Evolutionary conservation across 1,139 yeast genomes (phyloP), one percentile per base, ranked within the genome.

Genomic region (Yamadazyma oceani): DNA sequence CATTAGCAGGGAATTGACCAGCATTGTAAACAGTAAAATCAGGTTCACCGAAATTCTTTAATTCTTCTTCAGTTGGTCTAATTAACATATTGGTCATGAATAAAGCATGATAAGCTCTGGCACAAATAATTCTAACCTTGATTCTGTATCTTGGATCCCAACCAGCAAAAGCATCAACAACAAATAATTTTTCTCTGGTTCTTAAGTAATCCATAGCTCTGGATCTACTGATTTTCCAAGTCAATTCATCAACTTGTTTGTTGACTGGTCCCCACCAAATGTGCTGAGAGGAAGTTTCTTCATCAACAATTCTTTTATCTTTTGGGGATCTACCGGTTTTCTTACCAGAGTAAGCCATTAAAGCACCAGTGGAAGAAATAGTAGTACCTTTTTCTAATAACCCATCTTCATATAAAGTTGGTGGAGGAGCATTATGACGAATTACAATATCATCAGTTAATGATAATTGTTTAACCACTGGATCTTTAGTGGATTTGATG

Each of bases 231-330:
- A 92, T 90, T 58, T 82, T 80, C 97, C 97, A 92, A 32, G 97
- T 89, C 62, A 84, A 82, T 68, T 88, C 96, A 48, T 88, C 85
- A 56, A 92, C 92, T 69, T 90, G 87, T 69, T 86, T 88, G 75
- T 92, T 92, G 55, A 92, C 98, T 8, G 97, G 97, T 22, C 98
- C 98, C 98, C 98, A 92, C 97, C 98, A 92, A 54, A 92, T 81
- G 60, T 90, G 73, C 46, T 86, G 79, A 41, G 78, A 66, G 29
- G 97, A 89, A 38, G 94, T 75, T 53, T 79, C 85, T 72, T 92
- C 97, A 54, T 90, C 97, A 49, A 92, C 97, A 66, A 92, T 87
- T 73, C 98, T 88, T 69, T 92, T 92, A 70, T 92, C 98, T 73
- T 85, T 86, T 62, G 98, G 98, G 31, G 97, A 92, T 69, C 98